phyloP scores from a whole-genome alignment of 495 filamentous ascomycete species.

The Oidiodendron maius region DNA sequence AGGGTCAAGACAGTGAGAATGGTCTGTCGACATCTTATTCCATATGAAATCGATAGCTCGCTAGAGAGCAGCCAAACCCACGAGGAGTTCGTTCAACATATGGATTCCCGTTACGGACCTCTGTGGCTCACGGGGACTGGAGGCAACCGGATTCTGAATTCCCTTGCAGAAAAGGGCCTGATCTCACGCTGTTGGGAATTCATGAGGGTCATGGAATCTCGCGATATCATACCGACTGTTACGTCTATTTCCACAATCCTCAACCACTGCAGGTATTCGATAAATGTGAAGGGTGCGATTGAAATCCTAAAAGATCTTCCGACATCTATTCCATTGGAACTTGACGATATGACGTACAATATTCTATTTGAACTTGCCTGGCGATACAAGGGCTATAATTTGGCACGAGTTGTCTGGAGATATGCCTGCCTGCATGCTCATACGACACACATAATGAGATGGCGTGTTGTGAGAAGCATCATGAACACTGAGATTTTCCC shows the following conservation, averaged over 20 bases:
- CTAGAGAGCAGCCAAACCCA: constrained; percentile 7
- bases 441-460: constrained; percentile 11
- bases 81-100: constrained; percentile 10
- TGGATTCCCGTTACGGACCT: constrained; percentile 14
- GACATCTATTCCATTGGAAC: not conserved
- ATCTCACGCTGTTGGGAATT: constrained; percentile 16
- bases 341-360: constrained; percentile 11
- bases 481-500: not conserved
- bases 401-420: constrained; percentile 19
- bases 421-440: constrained; percentile 16
- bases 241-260: constrained; percentile 14
- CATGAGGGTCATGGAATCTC: constrained; percentile 12
- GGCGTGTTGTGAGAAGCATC: constrained; percentile 3
- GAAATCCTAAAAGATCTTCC: constrained; percentile 8
- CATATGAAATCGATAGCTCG: constrained; percentile 6
- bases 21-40: constrained; percentile 8
- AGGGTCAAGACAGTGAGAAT: not conserved
- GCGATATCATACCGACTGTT: constrained; percentile 4
- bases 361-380: constrained; percentile 17
- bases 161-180: constrained; percentile 9
- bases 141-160: constrained; percentile 14
- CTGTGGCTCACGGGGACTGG: constrained; percentile 12
- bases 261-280: constrained; percentile 11
- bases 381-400: constrained; percentile 8
- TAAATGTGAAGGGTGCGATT: constrained; percentile 11